phyloP scores from a whole-genome alignment of 2,329 filamentous ascomycete genomes.

The Alternaria arborescens region DNA sequence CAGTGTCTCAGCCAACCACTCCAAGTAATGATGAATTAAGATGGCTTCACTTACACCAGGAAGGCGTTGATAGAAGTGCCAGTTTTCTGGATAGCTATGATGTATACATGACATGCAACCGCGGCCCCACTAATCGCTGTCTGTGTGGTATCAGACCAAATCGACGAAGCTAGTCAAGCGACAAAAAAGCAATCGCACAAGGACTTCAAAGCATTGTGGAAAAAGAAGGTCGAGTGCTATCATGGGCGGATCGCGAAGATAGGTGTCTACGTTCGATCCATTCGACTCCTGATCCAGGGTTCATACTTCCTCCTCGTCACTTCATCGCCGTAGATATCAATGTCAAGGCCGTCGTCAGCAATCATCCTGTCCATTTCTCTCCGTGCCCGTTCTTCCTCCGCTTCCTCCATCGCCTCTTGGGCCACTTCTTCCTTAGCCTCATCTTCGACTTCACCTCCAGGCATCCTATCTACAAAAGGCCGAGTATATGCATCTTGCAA shows the following conservation, averaged over 20 bases:
- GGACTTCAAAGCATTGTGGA: not conserved
- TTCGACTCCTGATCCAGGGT: conserved; percentile 5
- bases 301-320: conserved; percentile 12
- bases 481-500: not conserved
- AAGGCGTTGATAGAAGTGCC: not conserved
- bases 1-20: not conserved
- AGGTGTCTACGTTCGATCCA: not conserved
- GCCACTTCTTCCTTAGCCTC: not conserved
- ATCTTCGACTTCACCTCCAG: not conserved
- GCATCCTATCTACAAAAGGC: not conserved
- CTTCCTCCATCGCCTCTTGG: not conserved
- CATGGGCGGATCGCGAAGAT: not conserved
- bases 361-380: not conserved
- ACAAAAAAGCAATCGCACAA: not conserved
- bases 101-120: conserved; percentile 61
- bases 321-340: conserved; percentile 12
- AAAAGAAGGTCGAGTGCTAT: not conserved
- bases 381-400: not conserved
- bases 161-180: not conserved
- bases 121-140: not conserved
- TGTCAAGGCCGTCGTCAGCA: conserved; percentile 9
- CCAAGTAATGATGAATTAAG: not conserved
- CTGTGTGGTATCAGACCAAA: not conserved
- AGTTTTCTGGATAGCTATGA: conserved; percentile 5
- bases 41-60: not conserved